Conservation (phyloP, 495 filamentous ascomycete species). For the Achaetomiella virescens region DNA sequence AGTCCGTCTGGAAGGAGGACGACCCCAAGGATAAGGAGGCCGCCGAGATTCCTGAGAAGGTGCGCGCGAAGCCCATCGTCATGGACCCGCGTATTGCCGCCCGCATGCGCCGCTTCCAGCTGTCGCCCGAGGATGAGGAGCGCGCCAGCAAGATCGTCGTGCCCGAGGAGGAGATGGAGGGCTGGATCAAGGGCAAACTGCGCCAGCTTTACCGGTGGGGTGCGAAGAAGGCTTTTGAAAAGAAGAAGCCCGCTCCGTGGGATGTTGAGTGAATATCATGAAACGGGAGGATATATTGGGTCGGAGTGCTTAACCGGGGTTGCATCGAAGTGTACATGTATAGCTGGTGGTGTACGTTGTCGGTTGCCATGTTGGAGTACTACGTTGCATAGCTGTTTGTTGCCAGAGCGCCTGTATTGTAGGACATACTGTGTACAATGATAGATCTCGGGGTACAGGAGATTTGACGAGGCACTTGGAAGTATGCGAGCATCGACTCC, state of each 20-base stretch:
- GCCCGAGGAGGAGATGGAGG: conserved; percentile 61
- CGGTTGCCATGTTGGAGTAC: conserved; percentile 3
- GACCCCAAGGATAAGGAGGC: conserved; percentile 58
- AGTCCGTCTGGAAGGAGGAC: conserved; percentile 62
- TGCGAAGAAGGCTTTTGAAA: conserved; percentile 20
- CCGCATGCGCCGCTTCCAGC: conserved; percentile 74
- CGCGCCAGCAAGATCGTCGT: conserved; percentile 55
- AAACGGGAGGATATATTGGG: not conserved
- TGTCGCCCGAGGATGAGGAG: conserved; percentile 59
- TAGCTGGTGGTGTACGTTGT: conserved; percentile 1
- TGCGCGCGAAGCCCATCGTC: conserved; percentile 71
- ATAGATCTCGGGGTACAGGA: not conserved
- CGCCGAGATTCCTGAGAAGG: conserved; percentile 47
- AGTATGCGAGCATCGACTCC: too few species aligned
- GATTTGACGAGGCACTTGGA: not conserved
- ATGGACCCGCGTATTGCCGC: conserved; percentile 70
- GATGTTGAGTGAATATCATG: conserved; percentile 15
- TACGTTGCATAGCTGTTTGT: not conserved
- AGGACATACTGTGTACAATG: not conserved
- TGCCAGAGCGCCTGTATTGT: not conserved
- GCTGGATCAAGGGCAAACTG: conserved; percentile 49
- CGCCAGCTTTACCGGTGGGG: conserved; percentile 42
- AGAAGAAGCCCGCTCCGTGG: conserved; percentile 19
- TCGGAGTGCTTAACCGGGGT: not conserved
- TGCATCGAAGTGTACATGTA: conserved; percentile 6